These are phyloP conservation scores for Aspergillus caelatus DNA, from an alignment of 2,329 filamentous ascomycete genomes.

Conservation along the genomic window DNA sequence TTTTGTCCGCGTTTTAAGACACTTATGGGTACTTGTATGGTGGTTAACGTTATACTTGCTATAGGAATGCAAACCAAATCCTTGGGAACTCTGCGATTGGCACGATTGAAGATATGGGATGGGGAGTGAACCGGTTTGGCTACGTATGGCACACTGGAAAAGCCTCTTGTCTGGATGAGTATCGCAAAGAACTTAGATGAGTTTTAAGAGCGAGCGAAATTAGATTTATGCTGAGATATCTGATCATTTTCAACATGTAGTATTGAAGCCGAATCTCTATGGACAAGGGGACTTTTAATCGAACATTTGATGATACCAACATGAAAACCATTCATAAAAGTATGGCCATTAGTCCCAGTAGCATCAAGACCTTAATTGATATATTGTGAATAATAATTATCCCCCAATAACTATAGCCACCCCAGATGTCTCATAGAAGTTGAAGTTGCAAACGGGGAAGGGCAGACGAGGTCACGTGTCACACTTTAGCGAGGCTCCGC, in stretches of 20 bases:
- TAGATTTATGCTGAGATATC: neutral
- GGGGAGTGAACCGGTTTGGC: neutral
- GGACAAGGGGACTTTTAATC: neutral
- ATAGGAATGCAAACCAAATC: conserved; percentile 37
- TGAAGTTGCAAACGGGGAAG: conserved; percentile 29
- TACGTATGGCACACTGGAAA: neutral
- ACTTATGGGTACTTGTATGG: neutral
- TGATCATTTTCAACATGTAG: neutral
- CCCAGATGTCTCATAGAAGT: neutral
- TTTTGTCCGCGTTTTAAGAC: neutral
- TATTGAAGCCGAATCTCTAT: neutral
- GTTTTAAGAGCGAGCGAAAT: neutral
- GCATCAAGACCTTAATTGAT: neutral
- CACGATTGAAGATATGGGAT: conserved; percentile 23
- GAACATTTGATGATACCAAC: neutral
- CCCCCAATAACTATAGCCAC: neutral
- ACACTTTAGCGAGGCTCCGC: conserved; percentile 48
- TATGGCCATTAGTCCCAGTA: neutral
- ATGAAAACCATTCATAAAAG: neutral
- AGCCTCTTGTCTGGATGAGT: neutral
- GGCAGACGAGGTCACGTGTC: conserved; percentile 47
- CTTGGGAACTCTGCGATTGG: conserved; percentile 38
- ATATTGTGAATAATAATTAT: neutral
- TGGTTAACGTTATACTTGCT: conserved; percentile 3
- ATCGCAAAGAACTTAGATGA: neutral